Conservation (phyloP, 2,329 filamentous ascomycete genomes). For the Rachicladosporium sp. region DNA sequence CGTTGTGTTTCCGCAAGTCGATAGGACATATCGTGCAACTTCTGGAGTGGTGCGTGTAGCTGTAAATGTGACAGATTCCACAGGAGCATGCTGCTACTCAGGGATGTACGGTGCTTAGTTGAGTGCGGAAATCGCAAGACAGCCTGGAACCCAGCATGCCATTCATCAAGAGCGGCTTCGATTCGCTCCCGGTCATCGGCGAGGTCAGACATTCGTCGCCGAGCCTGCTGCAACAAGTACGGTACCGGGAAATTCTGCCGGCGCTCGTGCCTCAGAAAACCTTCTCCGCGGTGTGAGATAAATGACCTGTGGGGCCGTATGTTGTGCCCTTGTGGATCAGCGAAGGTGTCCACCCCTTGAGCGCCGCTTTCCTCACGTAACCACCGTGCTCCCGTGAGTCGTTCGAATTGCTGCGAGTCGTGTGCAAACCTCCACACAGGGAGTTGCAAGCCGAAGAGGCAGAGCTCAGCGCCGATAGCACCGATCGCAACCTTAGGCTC, state of each 20-base stretch:
- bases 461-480: not conserved
- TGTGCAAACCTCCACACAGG: no score
- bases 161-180: not conserved
- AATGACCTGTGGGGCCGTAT: no score
- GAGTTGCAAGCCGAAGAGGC: no score
- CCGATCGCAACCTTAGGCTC: constrained; percentile 3
- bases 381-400: no score
- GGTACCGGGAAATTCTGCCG: no score
- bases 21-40: constrained; percentile 10
- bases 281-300: not conserved
- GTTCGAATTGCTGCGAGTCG: no score
- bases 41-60: constrained; percentile 7
- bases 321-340: no score
- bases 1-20: constrained; percentile 5
- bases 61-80: constrained; percentile 7
- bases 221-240: not conserved
- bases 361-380: no score
- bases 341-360: no score
- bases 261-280: not conserved
- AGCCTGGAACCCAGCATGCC: not conserved
- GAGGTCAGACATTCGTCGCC: not conserved
- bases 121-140: not conserved
- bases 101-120: constrained; percentile 6
- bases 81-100: constrained; percentile 8
- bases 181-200: not conserved